Base-by-base conservation (phyloP, 192 early-diverging fungal genomes). In the Coemansia reversa region DNA sequence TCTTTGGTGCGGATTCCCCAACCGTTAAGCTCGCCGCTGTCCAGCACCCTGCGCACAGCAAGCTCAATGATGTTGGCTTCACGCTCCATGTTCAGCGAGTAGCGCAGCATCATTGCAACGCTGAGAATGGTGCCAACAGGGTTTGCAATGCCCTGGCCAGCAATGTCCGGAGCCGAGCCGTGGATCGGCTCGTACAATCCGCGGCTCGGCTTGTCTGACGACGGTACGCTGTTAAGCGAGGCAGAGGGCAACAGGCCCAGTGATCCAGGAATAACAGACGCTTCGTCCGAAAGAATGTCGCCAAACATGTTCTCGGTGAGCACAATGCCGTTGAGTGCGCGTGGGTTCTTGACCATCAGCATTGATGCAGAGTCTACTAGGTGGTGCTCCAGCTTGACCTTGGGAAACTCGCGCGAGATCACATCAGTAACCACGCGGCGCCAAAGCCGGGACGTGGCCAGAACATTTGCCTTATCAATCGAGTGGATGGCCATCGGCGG, bases 231-330 rank as follows among this genome's bases (percentile, higher is more conserved):
- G 68, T 83, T 93, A 73, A 99, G 84, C 58, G 88, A 91, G 3
- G 97, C 97, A 53, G 88, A 91, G 27, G 97, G 97, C 63, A 99
- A 77, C 35, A 99, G 84, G 33, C 97, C 97, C 57, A 99, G 85
- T 28, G 87, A 90, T 28, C 94, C 96, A 14, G 93, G 93, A 72
- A 99, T 99, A 45, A 99, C 94, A 19, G 88, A 90, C 5, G 94
- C 91, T 77, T 99, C 97, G 73, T 99, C 97, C 23, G 88, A 89
- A 55, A 98, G 84, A 72, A 99, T 97, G 68, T 99, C 97, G 62
- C 97, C 97, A 91, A 98, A 98, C 94, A 99, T 95, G 84, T 99
- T 99, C 71, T 98, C 97, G 19, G 95, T 99, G 62, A 99, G 81
- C 33, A 99, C 86, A 48, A 99, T 86, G 62, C 97, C 97, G 76